These are phyloP conservation scores for Craterostigma plantagineum DNA, from an alignment of 257 asterid genomes.

Conservation along the genomic window DNA sequence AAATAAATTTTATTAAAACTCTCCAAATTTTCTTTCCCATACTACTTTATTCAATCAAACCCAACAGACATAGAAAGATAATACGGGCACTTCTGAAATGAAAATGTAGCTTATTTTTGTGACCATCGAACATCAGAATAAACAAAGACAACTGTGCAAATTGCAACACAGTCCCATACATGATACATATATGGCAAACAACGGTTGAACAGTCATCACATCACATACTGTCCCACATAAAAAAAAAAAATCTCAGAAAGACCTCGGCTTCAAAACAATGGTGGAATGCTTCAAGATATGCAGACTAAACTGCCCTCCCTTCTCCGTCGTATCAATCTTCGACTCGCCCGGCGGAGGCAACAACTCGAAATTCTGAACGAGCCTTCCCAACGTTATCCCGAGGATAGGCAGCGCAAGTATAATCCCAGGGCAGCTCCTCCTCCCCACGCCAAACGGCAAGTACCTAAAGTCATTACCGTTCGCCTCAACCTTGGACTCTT, in stretches of 20 bases:
- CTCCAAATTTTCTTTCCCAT: too few species aligned
- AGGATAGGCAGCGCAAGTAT: slow-evolving; percentile 70
- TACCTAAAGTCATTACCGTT: slow-evolving; percentile 61
- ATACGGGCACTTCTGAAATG: too few species aligned
- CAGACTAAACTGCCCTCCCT: slow-evolving; percentile 63
- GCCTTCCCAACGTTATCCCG: slow-evolving; percentile 56
- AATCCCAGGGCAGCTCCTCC: slow-evolving; percentile 89
- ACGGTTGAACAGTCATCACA: too few species aligned
- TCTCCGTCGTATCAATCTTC: slow-evolving; percentile 50
- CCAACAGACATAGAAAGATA: too few species aligned
- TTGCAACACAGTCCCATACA: too few species aligned
- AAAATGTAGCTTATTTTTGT: too few species aligned
- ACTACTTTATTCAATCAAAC: too few species aligned
- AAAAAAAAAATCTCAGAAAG: slow-evolving; percentile 8
- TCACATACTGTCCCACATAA: too few species aligned
- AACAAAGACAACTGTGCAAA: too few species aligned
- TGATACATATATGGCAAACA: too few species aligned
- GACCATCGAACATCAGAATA: too few species aligned
- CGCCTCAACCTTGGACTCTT: slow-evolving; percentile 67
- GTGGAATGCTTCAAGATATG: slow-evolving; percentile 51
- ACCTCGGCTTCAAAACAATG: slow-evolving; percentile 32
- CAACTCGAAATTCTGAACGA: slow-evolving; percentile 76
- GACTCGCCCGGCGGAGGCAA: slow-evolving; percentile 69
- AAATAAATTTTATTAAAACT: too few species aligned
- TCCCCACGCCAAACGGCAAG: slow-evolving; percentile 66